Conservation (phyloP, 2,329 filamentous ascomycete genomes). For the Didymella sp. region DNA sequence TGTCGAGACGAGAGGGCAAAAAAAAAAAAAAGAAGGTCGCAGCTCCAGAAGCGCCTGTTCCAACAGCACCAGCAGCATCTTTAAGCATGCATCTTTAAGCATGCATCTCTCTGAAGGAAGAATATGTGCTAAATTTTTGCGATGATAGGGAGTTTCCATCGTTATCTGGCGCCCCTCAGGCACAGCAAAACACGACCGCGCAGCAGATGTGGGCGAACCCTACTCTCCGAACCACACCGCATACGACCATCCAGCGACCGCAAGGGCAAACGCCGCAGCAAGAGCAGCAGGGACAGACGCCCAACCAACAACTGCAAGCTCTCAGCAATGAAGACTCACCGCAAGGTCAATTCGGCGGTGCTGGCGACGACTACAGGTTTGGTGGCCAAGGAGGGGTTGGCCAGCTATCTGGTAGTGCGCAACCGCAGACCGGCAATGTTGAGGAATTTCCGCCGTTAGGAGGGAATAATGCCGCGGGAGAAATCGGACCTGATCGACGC, state of each 20-base stretch:
- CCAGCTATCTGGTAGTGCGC: conserved; percentile 57
- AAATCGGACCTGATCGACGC: conserved; percentile 59
- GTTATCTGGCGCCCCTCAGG: conserved; percentile 63
- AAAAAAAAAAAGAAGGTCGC: not conserved
- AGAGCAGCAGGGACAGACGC: conserved; percentile 45
- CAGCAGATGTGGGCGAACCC: conserved; percentile 66
- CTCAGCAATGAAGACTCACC: conserved; percentile 51
- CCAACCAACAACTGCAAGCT: conserved; percentile 54
- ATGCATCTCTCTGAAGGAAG: not conserved
- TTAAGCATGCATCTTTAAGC: not conserved
- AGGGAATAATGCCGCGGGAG: conserved; percentile 60
- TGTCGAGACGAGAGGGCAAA: not conserved
- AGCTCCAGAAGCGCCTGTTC: not conserved
- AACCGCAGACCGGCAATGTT: conserved; percentile 63
- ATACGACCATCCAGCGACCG: conserved; percentile 62
- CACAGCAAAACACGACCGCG: conserved; percentile 59
- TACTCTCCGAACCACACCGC: conserved; percentile 61
- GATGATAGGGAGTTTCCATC: conserved; percentile 66
- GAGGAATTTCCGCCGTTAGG: conserved; percentile 68
- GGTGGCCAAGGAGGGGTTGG: conserved; percentile 62
- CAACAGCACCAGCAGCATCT: not conserved
- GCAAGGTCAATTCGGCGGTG: conserved; percentile 60
- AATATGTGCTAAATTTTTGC: conserved; percentile 32
- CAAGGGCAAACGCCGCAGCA: conserved; percentile 50
- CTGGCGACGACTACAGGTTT: conserved; percentile 63